phyloP scores from a whole-genome alignment of 2,329 filamentous ascomycete species.

The Cryphonectria radicalis region DNA sequence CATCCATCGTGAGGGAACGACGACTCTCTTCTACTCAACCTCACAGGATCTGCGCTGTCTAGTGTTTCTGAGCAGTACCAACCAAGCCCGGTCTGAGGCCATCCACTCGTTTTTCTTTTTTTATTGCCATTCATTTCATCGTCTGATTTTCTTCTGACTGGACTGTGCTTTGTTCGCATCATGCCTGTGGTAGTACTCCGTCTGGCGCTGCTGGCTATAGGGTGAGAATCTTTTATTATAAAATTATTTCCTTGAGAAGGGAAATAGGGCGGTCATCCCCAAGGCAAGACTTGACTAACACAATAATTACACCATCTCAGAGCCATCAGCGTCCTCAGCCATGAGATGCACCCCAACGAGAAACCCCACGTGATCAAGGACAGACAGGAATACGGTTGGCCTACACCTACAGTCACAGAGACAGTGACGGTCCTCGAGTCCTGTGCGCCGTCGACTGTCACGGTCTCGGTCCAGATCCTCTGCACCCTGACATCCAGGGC shows the following conservation, averaged over 20 bases:
- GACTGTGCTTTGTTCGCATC: not conserved
- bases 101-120: conserved; percentile 21
- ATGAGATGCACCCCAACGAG: conserved; percentile 8
- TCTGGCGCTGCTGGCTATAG: conserved; percentile 22
- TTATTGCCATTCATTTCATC: not conserved
- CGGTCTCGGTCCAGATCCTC: conserved; percentile 15
- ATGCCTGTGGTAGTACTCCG: conserved; percentile 20
- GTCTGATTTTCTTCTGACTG: not conserved
- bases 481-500: conserved; percentile 12
- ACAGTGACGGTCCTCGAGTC: conserved; percentile 22
- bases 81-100: conserved; percentile 19
- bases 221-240: conserved; percentile 10
- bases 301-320: conserved; percentile 1
- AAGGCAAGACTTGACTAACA: conserved; percentile 27
- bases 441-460: conserved; percentile 18
- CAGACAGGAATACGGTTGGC: conserved; percentile 22
- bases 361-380: conserved; percentile 19
- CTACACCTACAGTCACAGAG: conserved; percentile 14
- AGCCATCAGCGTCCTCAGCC: conserved; percentile 23
- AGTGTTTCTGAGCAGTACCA: conserved; percentile 19
- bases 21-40: not conserved
- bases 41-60: conserved; percentile 13
- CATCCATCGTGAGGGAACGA: not conserved
- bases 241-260: not conserved
- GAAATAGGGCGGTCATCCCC: not conserved